Evolutionary conservation across 208 protist species (phyloP), one percentile per base, ranked within the genome.

Genomic region (Phytomonas serpens): DNA sequence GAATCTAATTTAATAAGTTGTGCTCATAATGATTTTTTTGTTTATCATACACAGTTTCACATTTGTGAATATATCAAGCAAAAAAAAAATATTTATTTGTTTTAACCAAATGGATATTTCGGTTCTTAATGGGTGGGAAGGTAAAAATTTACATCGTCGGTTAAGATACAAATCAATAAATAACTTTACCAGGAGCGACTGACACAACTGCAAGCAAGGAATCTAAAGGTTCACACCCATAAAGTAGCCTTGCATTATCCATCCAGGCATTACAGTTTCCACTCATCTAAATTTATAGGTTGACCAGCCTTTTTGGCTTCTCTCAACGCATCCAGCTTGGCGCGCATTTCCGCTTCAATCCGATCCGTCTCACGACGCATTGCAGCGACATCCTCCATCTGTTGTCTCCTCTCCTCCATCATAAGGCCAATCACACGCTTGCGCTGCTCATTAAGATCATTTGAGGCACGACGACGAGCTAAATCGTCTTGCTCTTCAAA

Each of bases 311-410:
- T 72, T 74, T 93, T 93, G 1, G 90, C 90, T 63, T 89, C 81
- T 4, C 90, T 82, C 9, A 95, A 79, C 14, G 88, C 88, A 63
- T 95, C 88, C n/a, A 95, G 79, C 47, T 93, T 95, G n/a, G 87
- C 84, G 38, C 78, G 80, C 90, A 95, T 95, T 71, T 92, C 90
- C 5, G 85, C 85, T 67, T 93, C 90, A 61, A 95, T 95, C 52
- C 86, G 80, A 69, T 95, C 90, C 16, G 90, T 93, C 69, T 95
- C 87, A 14, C 74, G 77, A 52, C 90, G 83, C 90, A 93, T 95
- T 30, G 81, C 85, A 3, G 83, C 83, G 61, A 93, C 78, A 51
- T 92, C 85, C 42, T 88, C 82, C 76, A 88, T 79, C 62, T 95
- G 90, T 16, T 73, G 76, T 69, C 80, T 68, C 31, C 87, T 76